Evolutionary conservation across 2,329 filamentous ascomycete species (phyloP).

Genomic region (Zopfia rhizophila): DNA sequence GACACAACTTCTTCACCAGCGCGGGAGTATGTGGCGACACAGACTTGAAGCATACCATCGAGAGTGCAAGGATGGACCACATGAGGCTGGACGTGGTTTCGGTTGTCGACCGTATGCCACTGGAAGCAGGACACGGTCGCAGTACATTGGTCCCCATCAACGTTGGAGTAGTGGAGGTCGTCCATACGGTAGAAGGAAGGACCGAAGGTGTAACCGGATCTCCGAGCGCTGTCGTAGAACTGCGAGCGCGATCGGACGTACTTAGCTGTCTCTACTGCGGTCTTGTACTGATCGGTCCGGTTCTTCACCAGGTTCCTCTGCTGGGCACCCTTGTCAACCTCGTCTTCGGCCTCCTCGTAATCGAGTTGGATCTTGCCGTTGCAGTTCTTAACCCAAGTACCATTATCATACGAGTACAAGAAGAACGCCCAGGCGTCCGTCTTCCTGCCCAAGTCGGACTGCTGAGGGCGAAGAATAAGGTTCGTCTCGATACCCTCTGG

Average conservation of each 20-base stretch:
- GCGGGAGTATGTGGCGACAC: too few relatives aligned
- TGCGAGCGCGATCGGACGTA: too few relatives aligned
- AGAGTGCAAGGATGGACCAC: conserved; percentile 29
- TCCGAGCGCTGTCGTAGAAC: too few relatives aligned
- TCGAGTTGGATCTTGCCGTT: neutral
- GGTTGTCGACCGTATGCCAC: too few relatives aligned
- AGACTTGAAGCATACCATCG: conserved; percentile 27
- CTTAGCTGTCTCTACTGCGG: neutral
- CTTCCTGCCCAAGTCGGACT: conserved; percentile 11
- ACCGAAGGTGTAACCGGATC: too few relatives aligned
- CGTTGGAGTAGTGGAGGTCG: too few relatives aligned
- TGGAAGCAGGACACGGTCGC: too few relatives aligned
- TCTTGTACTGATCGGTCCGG: conserved; percentile 16
- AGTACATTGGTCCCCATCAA: too few relatives aligned
- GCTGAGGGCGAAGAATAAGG: conserved; percentile 15
- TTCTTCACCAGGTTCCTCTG: neutral
- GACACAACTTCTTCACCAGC: too few relatives aligned
- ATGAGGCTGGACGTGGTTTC: conserved; percentile 11
- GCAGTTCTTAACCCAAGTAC: conserved; percentile 6
- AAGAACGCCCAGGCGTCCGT: conserved; percentile 9
- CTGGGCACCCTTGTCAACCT: neutral
- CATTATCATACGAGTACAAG: conserved; percentile 1
- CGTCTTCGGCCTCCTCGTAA: neutral
- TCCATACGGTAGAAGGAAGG: too few relatives aligned
- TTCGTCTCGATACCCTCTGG: conserved; percentile 10